Evolutionary conservation across 768 basidiomycete genomes (phyloP), one percentile per base, ranked within the genome.

Genomic region (Leccinum subgranulosum): DNA sequence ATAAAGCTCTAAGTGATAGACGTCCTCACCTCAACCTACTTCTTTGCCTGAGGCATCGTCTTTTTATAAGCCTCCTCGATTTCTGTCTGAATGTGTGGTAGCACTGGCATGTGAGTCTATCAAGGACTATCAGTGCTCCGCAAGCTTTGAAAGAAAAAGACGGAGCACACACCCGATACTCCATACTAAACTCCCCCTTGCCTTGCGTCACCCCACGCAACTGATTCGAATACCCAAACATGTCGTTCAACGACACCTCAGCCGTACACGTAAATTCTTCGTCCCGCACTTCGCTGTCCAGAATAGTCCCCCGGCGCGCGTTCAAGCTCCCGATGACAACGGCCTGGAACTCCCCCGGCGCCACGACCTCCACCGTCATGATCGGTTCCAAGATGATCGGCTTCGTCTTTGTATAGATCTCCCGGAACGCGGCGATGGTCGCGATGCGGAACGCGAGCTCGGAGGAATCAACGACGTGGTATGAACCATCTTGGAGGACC

Each of bases 281-380:
- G 63, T 97, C 95, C 45, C 96, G 86, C 31, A 96, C 89, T 75
- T 98, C 97, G 64, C 91, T 96, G 66, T 98, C 96, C 43, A 95
- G 77, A 67, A 99, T 97, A 3, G 91, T 93, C 5, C 97, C 97
- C 48, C 93, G 86, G 28, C 97, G 84, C 51, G 88, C 84, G 71
- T 97, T 99, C 63, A 99, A 74, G 11, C 92, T 92, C 29, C 96
- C 95, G 67, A 98, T 97, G 56, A 99, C 97, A 57, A 82, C 70
- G 81, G 90, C 89, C 73, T 99, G 97, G 82, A 98, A 99, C 69
- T 99, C 97, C 12, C 84, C 80, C 3, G 97, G 97, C 1, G 96
- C 95, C 39, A 98, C 88, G 27, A 98, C 92, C 67, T 99, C 96
- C 36, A 99, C 96, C 15, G 84, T 91, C 96, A 99, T 99, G 75